Evolutionary conservation across 129 eudicot genomes (phyloP).

Genomic region (Flaveria brownii): DNA sequence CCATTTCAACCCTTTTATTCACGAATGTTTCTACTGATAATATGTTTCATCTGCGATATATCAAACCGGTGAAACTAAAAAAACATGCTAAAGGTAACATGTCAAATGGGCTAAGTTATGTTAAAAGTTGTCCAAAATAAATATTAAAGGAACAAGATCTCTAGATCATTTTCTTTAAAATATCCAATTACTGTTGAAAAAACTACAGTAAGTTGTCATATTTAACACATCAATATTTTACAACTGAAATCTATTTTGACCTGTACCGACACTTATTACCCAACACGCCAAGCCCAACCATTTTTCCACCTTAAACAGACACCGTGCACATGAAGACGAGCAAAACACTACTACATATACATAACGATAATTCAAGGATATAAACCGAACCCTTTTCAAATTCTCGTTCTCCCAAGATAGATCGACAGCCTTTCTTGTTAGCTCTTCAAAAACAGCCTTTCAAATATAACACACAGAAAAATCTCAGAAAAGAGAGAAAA

Average conservation of each 20-base stretch:
- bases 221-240: not conserved
- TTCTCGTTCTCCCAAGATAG: conserved; percentile 67
- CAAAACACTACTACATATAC: not conserved
- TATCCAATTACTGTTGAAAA: not conserved
- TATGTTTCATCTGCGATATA: too few species aligned
- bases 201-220: not conserved
- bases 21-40: not conserved
- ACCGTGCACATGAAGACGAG: not conserved
- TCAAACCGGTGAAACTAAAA: not conserved
- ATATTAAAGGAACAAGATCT: not conserved
- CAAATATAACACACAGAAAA: not conserved
- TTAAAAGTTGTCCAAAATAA: not conserved
- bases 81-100: not conserved
- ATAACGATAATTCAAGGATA: not conserved
- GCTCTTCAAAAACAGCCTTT: conserved; percentile 70
- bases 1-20: not conserved
- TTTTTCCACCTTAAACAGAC: not conserved
- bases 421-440: conserved; percentile 69
- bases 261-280: not conserved
- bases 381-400: conserved; percentile 53
- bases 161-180: not conserved
- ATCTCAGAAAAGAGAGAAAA: not conserved
- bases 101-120: not conserved
- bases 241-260: not conserved
- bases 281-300: not conserved